Percentiles rank a stretch among this genome's conserved stretches.
These are phyloP conservation scores for Botrytis fabae DNA, from an alignment of 2,329 filamentous ascomycete genomes.

Conservation along the genomic window DNA sequence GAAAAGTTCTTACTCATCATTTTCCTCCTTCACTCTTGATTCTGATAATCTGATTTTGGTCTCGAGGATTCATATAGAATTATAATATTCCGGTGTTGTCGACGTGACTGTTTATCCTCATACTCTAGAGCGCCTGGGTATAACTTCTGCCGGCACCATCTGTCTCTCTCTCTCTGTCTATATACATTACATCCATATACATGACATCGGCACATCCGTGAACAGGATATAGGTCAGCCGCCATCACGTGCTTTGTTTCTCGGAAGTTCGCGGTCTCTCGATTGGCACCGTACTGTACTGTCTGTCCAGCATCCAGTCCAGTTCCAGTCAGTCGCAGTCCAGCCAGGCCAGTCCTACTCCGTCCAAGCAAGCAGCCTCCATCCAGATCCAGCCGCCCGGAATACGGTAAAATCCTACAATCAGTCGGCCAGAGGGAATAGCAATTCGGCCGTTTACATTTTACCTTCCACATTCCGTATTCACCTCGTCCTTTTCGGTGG, in stretches of 20 bases:
- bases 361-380: neutral
- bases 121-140: no score
- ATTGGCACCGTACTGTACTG: neutral
- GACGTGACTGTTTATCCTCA: neutral
- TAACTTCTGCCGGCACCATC: neutral
- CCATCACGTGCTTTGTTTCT: neutral
- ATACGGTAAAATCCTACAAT: neutral
- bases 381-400: neutral
- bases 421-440: neutral
- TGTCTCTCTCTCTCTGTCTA: no score
- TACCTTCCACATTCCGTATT: neutral
- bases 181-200: neutral
- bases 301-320: neutral
- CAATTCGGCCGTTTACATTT: neutral
- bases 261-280: conserved; percentile 2
- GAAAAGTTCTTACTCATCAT: conserved; percentile 11
- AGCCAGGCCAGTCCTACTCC: neutral
- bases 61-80: no score
- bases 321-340: neutral
- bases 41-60: neutral
- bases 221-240: neutral
- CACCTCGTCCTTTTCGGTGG: neutral
- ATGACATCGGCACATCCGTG: neutral
- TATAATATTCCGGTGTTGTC: neutral
- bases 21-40: neutral